Base-by-base conservation (phyloP, 2,329 filamentous ascomycete genomes). In the Exophiala sp. region DNA sequence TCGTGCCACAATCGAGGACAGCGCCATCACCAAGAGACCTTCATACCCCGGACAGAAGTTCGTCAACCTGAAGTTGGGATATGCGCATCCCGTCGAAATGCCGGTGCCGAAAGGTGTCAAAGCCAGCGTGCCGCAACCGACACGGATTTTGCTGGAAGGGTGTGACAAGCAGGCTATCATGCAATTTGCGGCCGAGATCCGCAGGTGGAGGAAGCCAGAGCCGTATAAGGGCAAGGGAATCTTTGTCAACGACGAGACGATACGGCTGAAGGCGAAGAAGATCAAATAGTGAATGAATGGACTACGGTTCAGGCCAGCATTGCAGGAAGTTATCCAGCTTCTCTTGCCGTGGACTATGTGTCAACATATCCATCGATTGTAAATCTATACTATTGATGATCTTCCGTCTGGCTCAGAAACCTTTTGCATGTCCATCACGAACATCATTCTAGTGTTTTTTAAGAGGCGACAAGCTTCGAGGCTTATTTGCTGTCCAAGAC, bases 211-310 rank as follows among this genome's bases (percentile, higher is more conserved):
- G 66, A 80, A 79, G 58, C 93, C 93, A 23, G 93, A 98, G 73
- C 93, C 93, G 58, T 98, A 98, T 72, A 98, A 98, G 81, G 93
- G 93, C 60, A 97, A 98, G 81, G 93, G 93, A 62, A 95, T 98
- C 62, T 98, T 97, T 68, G 84, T 98, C 63, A 94, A 97, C 65
- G 88, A 90, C 57, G 89, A 98, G 78, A 96, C 89, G 23, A 96
- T 98, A 73, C 95, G 86, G 78, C 70, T 98, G 70, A 98, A 98
- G 83, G 85, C 88, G 64, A 98, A 96, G 85, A 93, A 91, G 80
- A 88, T 91, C 69, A 91, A 90, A 77, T 93, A 82, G 74, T 37
- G 14, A 37, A 37, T 32, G 7, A n/a, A 32, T 32, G 7, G 29
- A 3, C 29, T 5, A n/a, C 29, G 6, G 29, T 3, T 7, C 6